phyloP scores from a whole-genome alignment of 257 asterid species.

The Ligustrum vulgare region DNA sequence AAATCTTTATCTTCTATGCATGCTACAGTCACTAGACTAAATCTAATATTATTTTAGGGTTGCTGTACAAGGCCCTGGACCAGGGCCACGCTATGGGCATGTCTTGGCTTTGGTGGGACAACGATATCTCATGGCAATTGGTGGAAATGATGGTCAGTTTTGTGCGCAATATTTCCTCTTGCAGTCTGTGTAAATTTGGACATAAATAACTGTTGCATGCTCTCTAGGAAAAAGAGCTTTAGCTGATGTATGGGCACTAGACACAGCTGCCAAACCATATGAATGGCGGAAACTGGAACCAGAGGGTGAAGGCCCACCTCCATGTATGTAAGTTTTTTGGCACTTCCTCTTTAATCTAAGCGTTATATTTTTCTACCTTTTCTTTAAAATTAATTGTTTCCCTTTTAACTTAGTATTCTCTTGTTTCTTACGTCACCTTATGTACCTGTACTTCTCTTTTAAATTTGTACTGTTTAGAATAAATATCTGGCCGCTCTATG shows the following conservation, averaged over 20 bases:
- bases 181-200: not conserved
- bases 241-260: conserved; percentile 99
- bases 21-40: not conserved
- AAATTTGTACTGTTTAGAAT: not conserved
- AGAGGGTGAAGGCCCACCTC: conserved; percentile 99
- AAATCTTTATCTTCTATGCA: not conserved
- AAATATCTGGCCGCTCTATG: not conserved
- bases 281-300: conserved; percentile 99
- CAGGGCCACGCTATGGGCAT: conserved; percentile 98
- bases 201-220: not conserved
- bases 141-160: conserved; percentile 94
- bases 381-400: not conserved
- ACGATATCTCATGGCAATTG: conserved; percentile 96
- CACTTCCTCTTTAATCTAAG: not conserved
- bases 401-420: not conserved
- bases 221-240: conserved; percentile 82
- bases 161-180: not conserved
- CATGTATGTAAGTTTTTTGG: conserved; percentile 78
- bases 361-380: not conserved
- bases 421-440: not conserved
- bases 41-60: conserved; percentile 49
- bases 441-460: not conserved
- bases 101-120: conserved; percentile 99
- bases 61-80: conserved; percentile 98
- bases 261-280: conserved; percentile 99